Evolutionary conservation across 768 basidiomycete species (phyloP), one percentile per base, ranked within the genome.

Genomic region (Plicaturopsis crispa): DNA sequence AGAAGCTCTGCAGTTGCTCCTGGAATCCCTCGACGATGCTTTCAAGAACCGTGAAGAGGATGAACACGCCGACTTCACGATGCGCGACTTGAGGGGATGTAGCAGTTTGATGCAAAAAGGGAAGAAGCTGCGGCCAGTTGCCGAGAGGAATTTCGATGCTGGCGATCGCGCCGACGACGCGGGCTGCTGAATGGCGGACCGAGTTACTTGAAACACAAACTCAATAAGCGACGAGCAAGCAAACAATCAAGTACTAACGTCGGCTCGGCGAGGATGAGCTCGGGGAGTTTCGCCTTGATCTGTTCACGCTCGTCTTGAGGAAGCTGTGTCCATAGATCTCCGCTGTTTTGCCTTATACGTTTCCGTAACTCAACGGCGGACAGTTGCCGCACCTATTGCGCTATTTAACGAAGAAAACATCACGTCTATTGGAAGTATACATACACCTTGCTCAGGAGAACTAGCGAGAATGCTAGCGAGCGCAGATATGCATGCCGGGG

Each of bases 301-400:
- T 84, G 72, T 46, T 80, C 70, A 30, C 94, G 82, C 43, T 82
- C 68, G 24, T 69, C 65, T 55, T 74, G 72, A 24, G 77, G 62
- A 20, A 89, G 71, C 40, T 74, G 66, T 14, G 77, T 66, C 96
- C 96, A 99, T 22, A 93, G 61, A 55, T 73, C 77, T 35, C 84
- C 85, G 48, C 83, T 86, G 51, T 82, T 82, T 55, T 79, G 74
- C 19, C 72, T 59, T 43, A 97, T 77, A 41, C 94, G 86, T 70
- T 99, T 99, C 50, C 94, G 76, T 57, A 97, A 72, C 64, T 99
- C 96, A 39, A 97, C 92, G 6, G 93, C 92, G 34, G 93, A 89
- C 16, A 99, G 75, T 78, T 99, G 96, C 44, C 92, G 87, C 46
- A 97, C 80, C 93, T 99, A 43, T 12, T 28, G 38, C 28, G 35